phyloP scores from a whole-genome alignment of 441 rosid species.

The Populus trichocarpa region DNA sequence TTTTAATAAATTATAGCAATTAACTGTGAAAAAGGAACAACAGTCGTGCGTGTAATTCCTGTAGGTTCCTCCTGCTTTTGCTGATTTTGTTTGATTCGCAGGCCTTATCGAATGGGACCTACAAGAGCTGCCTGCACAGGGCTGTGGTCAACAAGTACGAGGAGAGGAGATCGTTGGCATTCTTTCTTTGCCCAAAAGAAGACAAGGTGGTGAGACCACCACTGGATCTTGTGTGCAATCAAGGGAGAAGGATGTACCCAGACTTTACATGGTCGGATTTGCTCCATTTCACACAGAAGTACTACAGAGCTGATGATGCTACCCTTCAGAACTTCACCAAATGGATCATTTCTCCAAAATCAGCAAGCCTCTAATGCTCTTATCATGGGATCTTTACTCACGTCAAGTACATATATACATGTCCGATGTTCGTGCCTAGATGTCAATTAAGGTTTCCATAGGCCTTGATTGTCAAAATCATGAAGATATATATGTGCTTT shows the following conservation, averaged over 20 bases:
- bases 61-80: background rate
- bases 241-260: conserved; percentile 34
- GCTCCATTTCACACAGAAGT: conserved; percentile 42
- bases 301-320: conserved; percentile 42
- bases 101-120: conserved; percentile 52
- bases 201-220: conserved; percentile 49
- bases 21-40: background rate
- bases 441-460: too few relatives aligned
- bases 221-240: conserved; percentile 14
- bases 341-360: conserved; percentile 26
- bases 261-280: conserved; percentile 57
- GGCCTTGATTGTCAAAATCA: too few relatives aligned
- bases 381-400: too few relatives aligned
- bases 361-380: background rate
- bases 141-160: conserved; percentile 40
- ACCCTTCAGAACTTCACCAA: conserved; percentile 44
- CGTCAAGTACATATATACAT: too few relatives aligned
- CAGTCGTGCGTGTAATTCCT: background rate
- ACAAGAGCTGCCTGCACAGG: conserved; percentile 52
- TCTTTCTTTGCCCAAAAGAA: conserved; percentile 43
- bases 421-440: too few relatives aligned
- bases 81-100: conserved; percentile 10
- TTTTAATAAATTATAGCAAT: background rate
- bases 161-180: conserved; percentile 45
- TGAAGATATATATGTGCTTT: too few relatives aligned